Evolutionary conservation across 2,329 filamentous ascomycete species (phyloP).

Genomic region (Ampelomyces quisqualis): DNA sequence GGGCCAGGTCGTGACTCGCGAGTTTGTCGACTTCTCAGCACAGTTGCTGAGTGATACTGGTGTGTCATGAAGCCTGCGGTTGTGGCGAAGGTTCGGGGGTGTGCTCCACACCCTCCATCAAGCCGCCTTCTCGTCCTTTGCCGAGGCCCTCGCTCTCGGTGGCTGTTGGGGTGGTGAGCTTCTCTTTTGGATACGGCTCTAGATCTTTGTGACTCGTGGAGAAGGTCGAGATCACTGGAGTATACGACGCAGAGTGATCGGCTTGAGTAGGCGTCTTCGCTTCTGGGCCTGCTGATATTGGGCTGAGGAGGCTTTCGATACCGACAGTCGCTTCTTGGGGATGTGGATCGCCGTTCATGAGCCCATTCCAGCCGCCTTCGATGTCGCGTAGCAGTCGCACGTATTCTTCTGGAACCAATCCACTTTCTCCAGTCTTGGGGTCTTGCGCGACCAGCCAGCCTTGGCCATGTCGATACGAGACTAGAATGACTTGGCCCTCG

Average conservation of each 20-base stretch:
- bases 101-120: conserved; percentile 32
- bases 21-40: neutral
- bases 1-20: neutral
- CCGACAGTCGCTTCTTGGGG: conserved; percentile 25
- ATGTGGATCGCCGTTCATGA: conserved; percentile 40
- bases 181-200: conserved; percentile 49
- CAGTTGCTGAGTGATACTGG: neutral
- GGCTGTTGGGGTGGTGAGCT: conserved; percentile 41
- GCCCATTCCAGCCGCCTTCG: conserved; percentile 71
- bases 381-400: conserved; percentile 90
- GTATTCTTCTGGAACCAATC: conserved; percentile 94
- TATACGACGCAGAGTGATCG: conserved; percentile 38
- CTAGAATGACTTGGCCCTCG: conserved; percentile 94
- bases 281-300: conserved; percentile 39
- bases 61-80: conserved; percentile 16
- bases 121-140: conserved; percentile 20
- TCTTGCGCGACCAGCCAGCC: conserved; percentile 98
- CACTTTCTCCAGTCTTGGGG: conserved; percentile 88
- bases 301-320: conserved; percentile 35
- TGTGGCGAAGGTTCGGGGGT: conserved; percentile 17
- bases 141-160: conserved; percentile 25
- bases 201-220: conserved; percentile 55
- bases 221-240: conserved; percentile 54
- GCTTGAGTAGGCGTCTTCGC: conserved; percentile 45
- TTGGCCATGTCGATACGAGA: conserved; percentile 93